These are phyloP conservation scores for Umbelopsis vinacea DNA, from an alignment of 192 early-diverging fungal species.

Conservation along the genomic window DNA sequence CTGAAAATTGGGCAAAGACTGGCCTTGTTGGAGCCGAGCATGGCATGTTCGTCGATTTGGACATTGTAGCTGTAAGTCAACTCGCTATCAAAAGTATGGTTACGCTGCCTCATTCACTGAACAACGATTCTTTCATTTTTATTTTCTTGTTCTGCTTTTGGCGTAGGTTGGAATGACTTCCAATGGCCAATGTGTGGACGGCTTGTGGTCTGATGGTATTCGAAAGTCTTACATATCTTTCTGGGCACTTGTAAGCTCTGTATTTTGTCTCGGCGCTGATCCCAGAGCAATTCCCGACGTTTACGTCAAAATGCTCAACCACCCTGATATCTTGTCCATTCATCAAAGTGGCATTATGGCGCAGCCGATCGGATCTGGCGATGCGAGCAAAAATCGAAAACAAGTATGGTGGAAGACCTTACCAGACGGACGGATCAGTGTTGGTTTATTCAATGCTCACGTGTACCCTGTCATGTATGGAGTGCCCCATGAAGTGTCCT, in stretches of 20 bases:
- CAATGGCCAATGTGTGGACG: conserved; percentile 34
- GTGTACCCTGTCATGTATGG: conserved; percentile 30
- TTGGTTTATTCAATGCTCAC: conserved; percentile 36
- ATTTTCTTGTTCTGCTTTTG: not conserved
- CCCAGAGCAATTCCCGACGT: conserved; percentile 35
- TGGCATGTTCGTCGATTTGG: conserved; percentile 38
- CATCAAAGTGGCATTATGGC: conserved; percentile 42
- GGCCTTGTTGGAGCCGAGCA: conserved; percentile 22
- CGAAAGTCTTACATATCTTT: conserved; percentile 37
- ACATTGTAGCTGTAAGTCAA: conserved; percentile 21
- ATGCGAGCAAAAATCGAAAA: conserved; percentile 34
- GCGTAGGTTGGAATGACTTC: conserved; percentile 34
- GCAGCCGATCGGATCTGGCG: conserved; percentile 25
- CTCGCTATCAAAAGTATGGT: too few relatives aligned
- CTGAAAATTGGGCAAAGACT: conserved; percentile 28
- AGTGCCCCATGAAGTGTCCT: conserved; percentile 8
- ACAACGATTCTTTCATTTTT: not conserved
- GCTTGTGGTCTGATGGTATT: conserved; percentile 35
- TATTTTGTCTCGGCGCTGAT: conserved; percentile 41
- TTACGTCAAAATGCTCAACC: conserved; percentile 30
- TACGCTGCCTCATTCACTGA: not conserved
- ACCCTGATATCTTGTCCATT: conserved; percentile 34
- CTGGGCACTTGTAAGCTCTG: conserved; percentile 38
- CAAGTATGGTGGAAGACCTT: conserved; percentile 41
- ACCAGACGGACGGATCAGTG: conserved; percentile 29